Percentiles rank a stretch among this genome's conserved stretches.
phyloP scores from a whole-genome alignment of 345 rosid species.

The Zanthoxylum bungeanum region DNA sequence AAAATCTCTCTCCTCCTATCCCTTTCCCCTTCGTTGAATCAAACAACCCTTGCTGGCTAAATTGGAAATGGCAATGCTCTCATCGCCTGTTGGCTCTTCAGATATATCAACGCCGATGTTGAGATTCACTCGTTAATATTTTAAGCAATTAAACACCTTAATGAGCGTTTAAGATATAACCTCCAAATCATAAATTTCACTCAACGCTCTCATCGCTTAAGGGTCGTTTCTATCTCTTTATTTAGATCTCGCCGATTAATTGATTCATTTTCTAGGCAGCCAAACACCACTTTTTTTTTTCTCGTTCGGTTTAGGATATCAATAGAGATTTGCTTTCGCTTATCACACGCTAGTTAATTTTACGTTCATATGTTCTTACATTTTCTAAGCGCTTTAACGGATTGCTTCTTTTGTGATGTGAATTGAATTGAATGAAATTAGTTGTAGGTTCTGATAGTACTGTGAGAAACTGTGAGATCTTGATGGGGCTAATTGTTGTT shows the following conservation, averaged over 20 bases:
- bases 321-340: background rate
- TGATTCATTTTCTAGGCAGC: background rate
- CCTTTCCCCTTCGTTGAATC: too few relatives aligned
- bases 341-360: background rate
- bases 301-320: background rate
- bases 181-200: slow-evolving; percentile 13
- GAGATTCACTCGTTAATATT: background rate
- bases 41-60: background rate
- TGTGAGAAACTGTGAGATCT: slow-evolving; percentile 2
- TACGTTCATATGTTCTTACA: background rate
- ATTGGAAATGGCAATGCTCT: background rate
- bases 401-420: background rate
- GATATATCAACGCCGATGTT: background rate
- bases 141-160: too few relatives aligned
- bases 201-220: slow-evolving; percentile 20
- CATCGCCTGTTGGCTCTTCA: background rate
- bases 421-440: background rate
- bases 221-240: slow-evolving; percentile 26
- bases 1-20: too few relatives aligned
- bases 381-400: background rate
- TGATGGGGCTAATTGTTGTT: background rate
- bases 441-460: background rate
- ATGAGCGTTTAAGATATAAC: background rate
- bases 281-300: background rate
- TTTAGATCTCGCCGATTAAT: slow-evolving; percentile 2